These are phyloP conservation scores for Aspergillus sparsus DNA, from an alignment of 495 filamentous ascomycete genomes.

Conservation along the genomic window DNA sequence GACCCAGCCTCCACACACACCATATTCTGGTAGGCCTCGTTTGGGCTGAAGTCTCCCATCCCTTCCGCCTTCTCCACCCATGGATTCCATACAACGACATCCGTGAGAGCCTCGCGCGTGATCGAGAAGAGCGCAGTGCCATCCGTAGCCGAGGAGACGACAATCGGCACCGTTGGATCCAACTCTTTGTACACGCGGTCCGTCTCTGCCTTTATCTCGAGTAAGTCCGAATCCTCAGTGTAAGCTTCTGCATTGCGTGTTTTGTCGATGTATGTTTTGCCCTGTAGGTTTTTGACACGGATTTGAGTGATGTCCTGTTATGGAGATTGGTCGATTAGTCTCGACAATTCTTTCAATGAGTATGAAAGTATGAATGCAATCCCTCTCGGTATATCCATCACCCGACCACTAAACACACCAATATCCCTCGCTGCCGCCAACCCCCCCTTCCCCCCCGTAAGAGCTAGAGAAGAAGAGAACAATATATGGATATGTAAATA, in stretches of 20 bases:
- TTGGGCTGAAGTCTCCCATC: slow-evolving; percentile 86
- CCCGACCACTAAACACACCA: not conserved
- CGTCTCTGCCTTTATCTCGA: slow-evolving; percentile 70
- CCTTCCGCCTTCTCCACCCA: slow-evolving; percentile 80
- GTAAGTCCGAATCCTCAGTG: slow-evolving; percentile 52
- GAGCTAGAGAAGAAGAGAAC: slow-evolving; percentile 7
- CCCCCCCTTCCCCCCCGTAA: not conserved
- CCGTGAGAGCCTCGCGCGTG: slow-evolving; percentile 73
- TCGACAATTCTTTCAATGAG: no score
- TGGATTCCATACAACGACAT: slow-evolving; percentile 97
- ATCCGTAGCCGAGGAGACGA: slow-evolving; percentile 57
- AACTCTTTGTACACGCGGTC: slow-evolving; percentile 78
- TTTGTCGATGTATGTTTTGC: slow-evolving; percentile 79
- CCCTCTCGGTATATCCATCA: no score
- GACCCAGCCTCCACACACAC: slow-evolving; percentile 90
- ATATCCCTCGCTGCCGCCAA: not conserved
- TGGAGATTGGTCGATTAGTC: no score
- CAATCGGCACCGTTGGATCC: slow-evolving; percentile 55
- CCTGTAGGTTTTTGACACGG: slow-evolving; percentile 69
- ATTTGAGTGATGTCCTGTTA: slow-evolving; percentile 71
- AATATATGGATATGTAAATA: not conserved
- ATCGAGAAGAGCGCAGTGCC: slow-evolving; percentile 67
- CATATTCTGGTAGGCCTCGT: slow-evolving; percentile 88
- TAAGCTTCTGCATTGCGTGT: slow-evolving; percentile 59
- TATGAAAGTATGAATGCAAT: no score